phyloP scores from a whole-genome alignment of 2,329 filamentous ascomycete genomes.

The Fusarium sulawesiense region DNA sequence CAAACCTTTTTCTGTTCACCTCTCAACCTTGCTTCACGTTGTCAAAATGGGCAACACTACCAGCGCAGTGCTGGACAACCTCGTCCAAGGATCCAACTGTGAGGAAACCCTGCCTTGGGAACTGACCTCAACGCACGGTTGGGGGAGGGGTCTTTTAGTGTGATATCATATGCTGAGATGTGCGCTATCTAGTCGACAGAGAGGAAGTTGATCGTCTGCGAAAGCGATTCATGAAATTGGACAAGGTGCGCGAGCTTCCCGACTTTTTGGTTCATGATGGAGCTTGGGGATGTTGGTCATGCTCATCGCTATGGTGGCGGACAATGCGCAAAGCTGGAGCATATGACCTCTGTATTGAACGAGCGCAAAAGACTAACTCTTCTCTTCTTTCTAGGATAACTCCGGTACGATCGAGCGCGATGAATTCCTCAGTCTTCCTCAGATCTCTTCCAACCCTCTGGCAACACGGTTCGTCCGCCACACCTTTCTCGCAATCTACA shows the following conservation, averaged over 20 bases:
- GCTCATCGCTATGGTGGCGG: not conserved
- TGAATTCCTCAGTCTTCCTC: conserved; percentile 95
- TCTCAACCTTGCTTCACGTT: conserved; percentile 11
- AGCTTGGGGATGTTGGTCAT: not conserved
- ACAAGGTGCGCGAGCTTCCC: conserved; percentile 75
- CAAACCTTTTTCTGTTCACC: not conserved
- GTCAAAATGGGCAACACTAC: conserved; percentile 73
- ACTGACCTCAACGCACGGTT: conserved; percentile 13
- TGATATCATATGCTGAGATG: conserved; percentile 31
- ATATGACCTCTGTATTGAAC: not conserved
- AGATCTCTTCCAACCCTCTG: conserved; percentile 97
- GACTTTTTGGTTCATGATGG: conserved; percentile 10
- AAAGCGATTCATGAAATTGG: conserved; percentile 99
- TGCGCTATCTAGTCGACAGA: conserved; percentile 77
- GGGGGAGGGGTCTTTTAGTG: conserved; percentile 6
- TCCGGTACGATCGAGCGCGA: conserved; percentile 98
- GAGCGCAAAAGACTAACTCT: conserved; percentile 9
- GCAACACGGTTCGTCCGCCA: conserved; percentile 78
- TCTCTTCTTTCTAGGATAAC: conserved; percentile 75
- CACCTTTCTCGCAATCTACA: not conserved
- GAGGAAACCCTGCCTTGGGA: conserved; percentile 44
- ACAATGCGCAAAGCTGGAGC: not conserved
- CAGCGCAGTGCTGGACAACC: conserved; percentile 87
- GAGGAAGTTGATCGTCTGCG: conserved; percentile 96
- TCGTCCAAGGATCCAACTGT: conserved; percentile 98